These are phyloP conservation scores for Suhomyces sp. DNA, from an alignment of 805 yeast genomes.

Conservation along the genomic window DNA sequence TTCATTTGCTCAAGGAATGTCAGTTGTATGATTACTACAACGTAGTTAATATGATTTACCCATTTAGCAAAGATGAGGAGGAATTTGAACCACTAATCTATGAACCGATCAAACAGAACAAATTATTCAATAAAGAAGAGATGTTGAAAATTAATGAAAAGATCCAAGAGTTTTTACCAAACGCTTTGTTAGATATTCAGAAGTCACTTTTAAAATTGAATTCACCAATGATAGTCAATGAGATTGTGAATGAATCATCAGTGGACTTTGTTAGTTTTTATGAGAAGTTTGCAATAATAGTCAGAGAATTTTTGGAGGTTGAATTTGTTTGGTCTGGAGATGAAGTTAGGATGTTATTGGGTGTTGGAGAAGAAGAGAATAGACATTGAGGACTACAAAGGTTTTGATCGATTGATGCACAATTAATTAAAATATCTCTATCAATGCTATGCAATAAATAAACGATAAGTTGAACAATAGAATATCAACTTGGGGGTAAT, in stretches of 20 bases:
- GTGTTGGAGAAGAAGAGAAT: conserved; percentile 43
- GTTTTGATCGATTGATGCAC: no score
- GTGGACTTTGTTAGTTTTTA: conserved; percentile 50
- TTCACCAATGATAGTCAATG: conserved; percentile 62
- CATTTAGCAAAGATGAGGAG: conserved; percentile 49
- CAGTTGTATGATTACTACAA: conserved; percentile 60
- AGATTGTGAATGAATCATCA: conserved; percentile 52
- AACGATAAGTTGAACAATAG: no score
- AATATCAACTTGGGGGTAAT: no score
- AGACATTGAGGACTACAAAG: no score
- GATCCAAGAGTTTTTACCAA: conserved; percentile 55
- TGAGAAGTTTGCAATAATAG: conserved; percentile 36
- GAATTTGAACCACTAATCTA: conserved; percentile 61
- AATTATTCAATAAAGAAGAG: conserved; percentile 47
- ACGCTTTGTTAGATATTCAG: conserved; percentile 60
- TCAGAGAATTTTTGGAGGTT: conserved; percentile 34
- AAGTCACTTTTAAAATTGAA: conserved; percentile 56
- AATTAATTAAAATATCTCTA: no score
- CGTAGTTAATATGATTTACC: conserved; percentile 69
- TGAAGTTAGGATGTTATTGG: conserved; percentile 70
- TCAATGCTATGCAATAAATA: no score
- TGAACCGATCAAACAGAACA: conserved; percentile 62
- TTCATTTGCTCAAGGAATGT: conserved; percentile 49
- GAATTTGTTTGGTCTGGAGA: conserved; percentile 52
- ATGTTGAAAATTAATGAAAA: conserved; percentile 44